These are phyloP conservation scores for Tulasnella sp. DNA, from an alignment of 768 basidiomycete species.

Conservation along the genomic window DNA sequence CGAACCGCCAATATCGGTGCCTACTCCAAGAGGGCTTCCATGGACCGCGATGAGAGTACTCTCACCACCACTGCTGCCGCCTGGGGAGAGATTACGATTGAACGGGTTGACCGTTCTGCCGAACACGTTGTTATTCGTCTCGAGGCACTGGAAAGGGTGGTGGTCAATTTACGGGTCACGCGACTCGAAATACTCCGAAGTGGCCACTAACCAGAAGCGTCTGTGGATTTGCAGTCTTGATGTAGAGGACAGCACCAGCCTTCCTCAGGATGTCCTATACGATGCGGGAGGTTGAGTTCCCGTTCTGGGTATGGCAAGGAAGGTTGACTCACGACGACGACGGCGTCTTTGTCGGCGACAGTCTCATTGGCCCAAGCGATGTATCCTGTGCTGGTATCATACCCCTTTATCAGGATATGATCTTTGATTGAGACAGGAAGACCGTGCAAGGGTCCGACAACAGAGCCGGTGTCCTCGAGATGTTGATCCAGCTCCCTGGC, in stretches of 20 bases:
- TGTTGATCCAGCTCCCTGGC: conserved; percentile 41
- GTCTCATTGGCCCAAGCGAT: conserved; percentile 32
- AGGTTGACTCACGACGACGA: conserved; percentile 15
- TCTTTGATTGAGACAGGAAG: conserved; percentile 27
- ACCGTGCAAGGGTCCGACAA: conserved; percentile 19
- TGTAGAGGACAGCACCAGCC: conserved; percentile 36
- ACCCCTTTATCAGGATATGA: conserved; percentile 36
- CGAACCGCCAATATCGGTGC: conserved; percentile 41
- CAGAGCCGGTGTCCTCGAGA: conserved; percentile 32
- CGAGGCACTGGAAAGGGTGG: conserved; percentile 32
- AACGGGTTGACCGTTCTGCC: conserved; percentile 36
- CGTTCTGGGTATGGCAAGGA: neutral
- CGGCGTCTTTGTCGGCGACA: conserved; percentile 25
- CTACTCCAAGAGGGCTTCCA: conserved; percentile 32
- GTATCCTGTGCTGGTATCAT: conserved; percentile 30
- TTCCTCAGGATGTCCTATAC: conserved; percentile 30
- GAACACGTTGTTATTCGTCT: conserved; percentile 41
- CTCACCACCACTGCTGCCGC: conserved; percentile 41
- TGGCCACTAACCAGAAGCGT: conserved; percentile 34
- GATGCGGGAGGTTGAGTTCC: neutral
- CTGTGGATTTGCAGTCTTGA: conserved; percentile 39
- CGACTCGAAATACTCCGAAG: neutral
- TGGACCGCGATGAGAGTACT: conserved; percentile 34
- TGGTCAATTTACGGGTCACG: conserved; percentile 18
- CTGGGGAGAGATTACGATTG: conserved; percentile 34